These are phyloP conservation scores for Suillus tomentosus DNA, from an alignment of 768 basidiomycete species.

Conservation along the genomic window DNA sequence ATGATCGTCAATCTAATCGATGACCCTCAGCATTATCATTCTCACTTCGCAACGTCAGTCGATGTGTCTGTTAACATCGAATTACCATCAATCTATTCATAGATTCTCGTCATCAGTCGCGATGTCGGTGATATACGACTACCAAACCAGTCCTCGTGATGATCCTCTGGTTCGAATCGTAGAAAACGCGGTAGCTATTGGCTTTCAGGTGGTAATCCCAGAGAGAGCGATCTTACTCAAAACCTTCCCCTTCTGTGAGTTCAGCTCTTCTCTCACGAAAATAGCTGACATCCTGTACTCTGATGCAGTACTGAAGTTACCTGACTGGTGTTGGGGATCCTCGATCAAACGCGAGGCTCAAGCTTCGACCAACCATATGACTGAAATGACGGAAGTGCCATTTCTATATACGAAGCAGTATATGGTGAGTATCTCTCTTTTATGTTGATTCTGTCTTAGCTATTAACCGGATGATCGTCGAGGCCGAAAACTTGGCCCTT, in stretches of 20 bases:
- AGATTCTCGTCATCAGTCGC: slow-evolving; percentile 7
- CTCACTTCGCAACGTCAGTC: slow-evolving; percentile 20
- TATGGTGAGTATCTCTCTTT: slow-evolving; percentile 9
- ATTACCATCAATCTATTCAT: slow-evolving; percentile 8
- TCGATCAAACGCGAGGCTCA: slow-evolving; percentile 14
- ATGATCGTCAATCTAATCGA: slow-evolving; percentile 29
- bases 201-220: not conserved
- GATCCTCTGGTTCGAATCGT: slow-evolving; percentile 7
- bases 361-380: not conserved
- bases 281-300: not conserved
- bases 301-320: slow-evolving; percentile 13
- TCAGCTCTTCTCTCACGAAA: slow-evolving; percentile 9
- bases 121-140: slow-evolving; percentile 11
- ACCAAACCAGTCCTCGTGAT: not conserved
- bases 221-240: slow-evolving; percentile 8
- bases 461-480: accelerated
- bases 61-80: slow-evolving; percentile 7
- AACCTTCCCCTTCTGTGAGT: slow-evolving; percentile 12
- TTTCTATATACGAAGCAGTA: slow-evolving; percentile 11
- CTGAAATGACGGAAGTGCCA: slow-evolving; percentile 5
- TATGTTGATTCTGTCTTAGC: too few species aligned
- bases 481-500: not conserved
- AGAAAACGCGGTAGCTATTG: not conserved
- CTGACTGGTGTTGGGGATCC: slow-evolving; percentile 18
- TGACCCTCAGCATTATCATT: slow-evolving; percentile 31